A percentile compares a stretch with the other conserved stretches of the same genome.
Evolutionary conservation across 345 rosid species (phyloP).

Genomic region (Physaria fendleri): DNA sequence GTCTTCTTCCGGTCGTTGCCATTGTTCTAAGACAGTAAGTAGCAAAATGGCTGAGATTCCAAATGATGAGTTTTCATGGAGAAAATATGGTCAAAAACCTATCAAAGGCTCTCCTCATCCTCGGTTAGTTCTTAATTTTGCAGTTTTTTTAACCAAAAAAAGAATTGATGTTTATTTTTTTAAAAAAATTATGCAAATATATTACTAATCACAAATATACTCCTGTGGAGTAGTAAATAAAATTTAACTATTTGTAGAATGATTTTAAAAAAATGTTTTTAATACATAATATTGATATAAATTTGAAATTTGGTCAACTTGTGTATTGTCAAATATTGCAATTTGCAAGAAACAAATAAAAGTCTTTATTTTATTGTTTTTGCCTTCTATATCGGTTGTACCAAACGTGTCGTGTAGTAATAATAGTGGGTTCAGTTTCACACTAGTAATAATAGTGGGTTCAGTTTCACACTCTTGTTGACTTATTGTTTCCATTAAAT

Average conservation of each 20-base stretch:
- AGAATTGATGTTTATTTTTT: no score
- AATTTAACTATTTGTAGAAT: no score
- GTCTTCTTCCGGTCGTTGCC: constrained; percentile 72
- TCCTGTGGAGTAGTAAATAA: no score
- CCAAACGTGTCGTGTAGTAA: constrained; percentile 24
- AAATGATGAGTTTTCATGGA: constrained; percentile 85
- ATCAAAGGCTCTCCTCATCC: constrained; percentile 99
- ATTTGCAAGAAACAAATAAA: background rate
- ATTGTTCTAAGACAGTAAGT: constrained; percentile 91
- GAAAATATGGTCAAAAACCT: constrained; percentile 96
- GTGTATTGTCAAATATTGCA: constrained; percentile 22
- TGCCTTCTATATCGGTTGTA: constrained; percentile 13
- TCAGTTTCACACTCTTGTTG: constrained; percentile 19
- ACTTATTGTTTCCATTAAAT: constrained; percentile 2
- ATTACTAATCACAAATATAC: no score
- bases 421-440: constrained; percentile 4
- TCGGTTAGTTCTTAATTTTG: constrained; percentile 39
- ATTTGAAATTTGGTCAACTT: background rate
- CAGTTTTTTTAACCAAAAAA: no score
- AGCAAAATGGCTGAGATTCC: constrained; percentile 87
- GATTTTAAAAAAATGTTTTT: no score
- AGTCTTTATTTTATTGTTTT: no score
- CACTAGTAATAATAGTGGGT: constrained; percentile 3
- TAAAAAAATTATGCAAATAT: no score
- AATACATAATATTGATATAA: no score